A percentile compares a stretch with the other conserved stretches of the same genome.
These are phyloP conservation scores for Ceratocystis lukuohia DNA, from an alignment of 2,329 filamentous ascomycete genomes.

Conservation along the genomic window DNA sequence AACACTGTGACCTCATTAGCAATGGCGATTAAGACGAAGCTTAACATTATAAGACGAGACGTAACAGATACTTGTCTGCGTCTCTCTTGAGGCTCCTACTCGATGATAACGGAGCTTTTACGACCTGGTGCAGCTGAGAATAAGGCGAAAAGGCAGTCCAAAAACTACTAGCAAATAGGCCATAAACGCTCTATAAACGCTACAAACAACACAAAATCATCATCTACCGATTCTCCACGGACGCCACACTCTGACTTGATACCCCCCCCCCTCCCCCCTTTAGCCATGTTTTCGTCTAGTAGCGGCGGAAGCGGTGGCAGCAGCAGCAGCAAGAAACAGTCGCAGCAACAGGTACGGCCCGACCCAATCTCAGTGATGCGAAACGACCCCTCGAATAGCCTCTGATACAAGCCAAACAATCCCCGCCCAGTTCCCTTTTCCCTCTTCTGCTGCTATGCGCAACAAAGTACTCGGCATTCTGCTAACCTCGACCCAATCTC, in stretches of 20 bases:
- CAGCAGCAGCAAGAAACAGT: constrained; percentile 41
- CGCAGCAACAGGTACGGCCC: constrained; percentile 51
- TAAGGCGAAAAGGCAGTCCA: no score
- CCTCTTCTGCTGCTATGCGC: neutral
- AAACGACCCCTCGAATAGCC: neutral
- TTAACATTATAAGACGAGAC: neutral
- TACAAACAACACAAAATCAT: no score
- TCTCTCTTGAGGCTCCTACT: no score
- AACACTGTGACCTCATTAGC: constrained; percentile 7
- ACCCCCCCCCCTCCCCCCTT: neutral
- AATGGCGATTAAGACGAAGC: neutral
- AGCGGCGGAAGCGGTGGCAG: constrained; percentile 44
- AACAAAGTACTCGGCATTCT: neutral
- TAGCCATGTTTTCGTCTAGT: constrained; percentile 51
- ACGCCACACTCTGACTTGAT: neutral
- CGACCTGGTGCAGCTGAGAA: no score
- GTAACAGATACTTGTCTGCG: no score
- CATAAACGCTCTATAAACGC: no score
- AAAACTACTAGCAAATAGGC: no score
- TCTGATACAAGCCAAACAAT: neutral
- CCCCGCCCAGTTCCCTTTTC: neutral
- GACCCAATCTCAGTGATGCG: constrained; percentile 9
- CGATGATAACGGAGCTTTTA: no score
- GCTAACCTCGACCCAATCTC: neutral
- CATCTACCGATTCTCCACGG: no score